Base-by-base conservation (phyloP, 352 stramenopile genomes). In the Phytophthora hybrid region DNA sequence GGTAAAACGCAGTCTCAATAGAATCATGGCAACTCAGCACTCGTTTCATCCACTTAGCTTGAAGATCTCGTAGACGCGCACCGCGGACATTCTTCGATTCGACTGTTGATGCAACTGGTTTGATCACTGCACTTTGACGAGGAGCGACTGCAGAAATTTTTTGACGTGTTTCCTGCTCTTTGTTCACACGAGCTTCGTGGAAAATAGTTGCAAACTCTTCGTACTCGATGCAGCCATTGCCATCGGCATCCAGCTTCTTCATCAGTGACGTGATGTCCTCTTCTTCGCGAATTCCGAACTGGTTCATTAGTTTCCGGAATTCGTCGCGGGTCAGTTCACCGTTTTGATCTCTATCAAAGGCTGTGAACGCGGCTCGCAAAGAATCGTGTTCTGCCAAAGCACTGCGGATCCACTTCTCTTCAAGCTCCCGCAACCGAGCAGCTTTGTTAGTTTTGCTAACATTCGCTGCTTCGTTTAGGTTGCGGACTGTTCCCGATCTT, bases 171-270 rank as follows among this genome's bases (percentile, higher is more conserved):
- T 69, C 66, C 9, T 34, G 31, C 10, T 63, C 39, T 49, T 65
- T 77, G 10, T 21, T 53, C 23, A 77, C 64, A 29, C 69, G 32
- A 34, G 34, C 49, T 47, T 90, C 82, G 39, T 89, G 75, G 62
- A 93, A 94, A n/a, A 90, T 73, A 2, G 75, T 85, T 2, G 66
- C 59, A 64, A 94, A 94, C 46, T 93, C 85, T 29, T 92, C 84
- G 31, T 84, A 94, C 34, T 87, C 79, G 29, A 94, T 82, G 8
- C 68, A 66, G 0, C 78, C 84, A 2, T 82, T 88, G 7, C 57
- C 39, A 39, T 92, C 83, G 0, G 72, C 53, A 53, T 92, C 84
- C 4, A 92, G 49, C 0, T 76, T 77, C 29, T 80, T 77, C 31
- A 87, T 80, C n/a, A 92, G 62, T 9, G 70, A 59, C 4, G 74